These are phyloP conservation scores for Hymenotorrendiella dingleyae DNA, from an alignment of 2,329 filamentous ascomycete genomes.

Conservation along the genomic window DNA sequence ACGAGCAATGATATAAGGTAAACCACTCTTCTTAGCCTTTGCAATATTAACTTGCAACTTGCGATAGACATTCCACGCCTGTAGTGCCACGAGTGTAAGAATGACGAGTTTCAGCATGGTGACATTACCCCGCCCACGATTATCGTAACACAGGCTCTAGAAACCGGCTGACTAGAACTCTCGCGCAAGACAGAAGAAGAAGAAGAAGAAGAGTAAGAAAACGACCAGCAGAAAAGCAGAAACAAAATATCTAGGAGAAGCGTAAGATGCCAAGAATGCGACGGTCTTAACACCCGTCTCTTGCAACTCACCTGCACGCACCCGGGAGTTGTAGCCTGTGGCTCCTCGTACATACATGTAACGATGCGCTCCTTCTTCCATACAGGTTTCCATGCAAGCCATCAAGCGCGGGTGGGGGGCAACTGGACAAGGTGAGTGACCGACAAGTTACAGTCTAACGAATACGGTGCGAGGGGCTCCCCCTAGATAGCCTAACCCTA, in stretches of 20 bases:
- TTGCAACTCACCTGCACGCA: too few species aligned
- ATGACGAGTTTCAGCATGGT: neutral
- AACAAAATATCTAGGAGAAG: too few species aligned
- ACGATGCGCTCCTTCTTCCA: neutral
- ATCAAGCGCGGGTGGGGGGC: neutral
- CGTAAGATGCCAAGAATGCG: too few species aligned
- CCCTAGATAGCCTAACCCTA: too few species aligned
- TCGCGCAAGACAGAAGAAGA: neutral
- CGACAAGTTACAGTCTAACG: too few species aligned
- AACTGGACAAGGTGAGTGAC: neutral
- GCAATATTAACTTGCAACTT: slow-evolving; percentile 15
- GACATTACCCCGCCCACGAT: neutral
- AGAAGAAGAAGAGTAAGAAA: neutral
- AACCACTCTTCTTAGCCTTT: slow-evolving; percentile 22
- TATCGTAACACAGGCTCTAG: neutral
- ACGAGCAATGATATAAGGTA: slow-evolving; percentile 25
- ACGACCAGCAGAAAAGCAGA: neutral
- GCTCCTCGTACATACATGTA: neutral
- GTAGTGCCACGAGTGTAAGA: neutral
- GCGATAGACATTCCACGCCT: neutral
- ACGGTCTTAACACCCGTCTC: too few species aligned
- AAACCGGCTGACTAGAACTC: neutral
- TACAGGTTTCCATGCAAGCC: neutral
- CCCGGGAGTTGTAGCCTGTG: too few species aligned
- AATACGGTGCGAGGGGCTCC: too few species aligned